Conservation (phyloP, 768 basidiomycete species). For the Kwoniella dendrophila region DNA sequence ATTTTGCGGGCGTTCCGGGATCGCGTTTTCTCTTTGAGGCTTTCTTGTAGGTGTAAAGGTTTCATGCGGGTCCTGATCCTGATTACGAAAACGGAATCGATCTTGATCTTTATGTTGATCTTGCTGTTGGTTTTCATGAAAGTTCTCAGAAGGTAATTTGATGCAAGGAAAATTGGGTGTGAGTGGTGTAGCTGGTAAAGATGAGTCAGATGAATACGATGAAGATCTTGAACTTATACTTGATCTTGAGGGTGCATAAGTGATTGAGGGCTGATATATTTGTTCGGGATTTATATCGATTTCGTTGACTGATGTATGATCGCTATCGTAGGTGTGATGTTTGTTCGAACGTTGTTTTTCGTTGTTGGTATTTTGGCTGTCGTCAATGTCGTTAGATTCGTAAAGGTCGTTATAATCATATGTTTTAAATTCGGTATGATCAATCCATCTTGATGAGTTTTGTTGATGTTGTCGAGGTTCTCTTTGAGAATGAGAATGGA, state of each 20-base stretch:
- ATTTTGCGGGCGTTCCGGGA: no score
- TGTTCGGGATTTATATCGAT: no score
- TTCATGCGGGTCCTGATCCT: not conserved
- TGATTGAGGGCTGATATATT: no score
- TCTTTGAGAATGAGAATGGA: not conserved
- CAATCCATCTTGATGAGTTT: not conserved
- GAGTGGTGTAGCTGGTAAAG: constrained; percentile 1
- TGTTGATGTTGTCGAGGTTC: constrained; percentile 1
- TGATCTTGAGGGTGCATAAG: not conserved
- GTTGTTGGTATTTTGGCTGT: constrained; percentile 1
- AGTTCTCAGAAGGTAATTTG: constrained; percentile 4
- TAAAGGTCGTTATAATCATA: constrained; percentile 6
- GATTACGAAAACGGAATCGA: not conserved
- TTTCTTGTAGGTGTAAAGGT: no score
- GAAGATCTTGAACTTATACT: constrained; percentile 1
- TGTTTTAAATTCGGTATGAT: constrained; percentile 10
- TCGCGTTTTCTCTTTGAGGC: no score
- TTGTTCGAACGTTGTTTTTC: not conserved
- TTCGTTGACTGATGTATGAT: no score
- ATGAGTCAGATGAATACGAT: constrained; percentile 6
- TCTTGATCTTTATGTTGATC: not conserved
- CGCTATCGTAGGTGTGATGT: not conserved
- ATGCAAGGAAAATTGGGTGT: constrained; percentile 5
- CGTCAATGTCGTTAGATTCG: constrained; percentile 14
- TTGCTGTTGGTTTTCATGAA: not conserved